Evolutionary conservation across 441 rosid genomes (phyloP).

Genomic region (Corymbia calophylla): DNA sequence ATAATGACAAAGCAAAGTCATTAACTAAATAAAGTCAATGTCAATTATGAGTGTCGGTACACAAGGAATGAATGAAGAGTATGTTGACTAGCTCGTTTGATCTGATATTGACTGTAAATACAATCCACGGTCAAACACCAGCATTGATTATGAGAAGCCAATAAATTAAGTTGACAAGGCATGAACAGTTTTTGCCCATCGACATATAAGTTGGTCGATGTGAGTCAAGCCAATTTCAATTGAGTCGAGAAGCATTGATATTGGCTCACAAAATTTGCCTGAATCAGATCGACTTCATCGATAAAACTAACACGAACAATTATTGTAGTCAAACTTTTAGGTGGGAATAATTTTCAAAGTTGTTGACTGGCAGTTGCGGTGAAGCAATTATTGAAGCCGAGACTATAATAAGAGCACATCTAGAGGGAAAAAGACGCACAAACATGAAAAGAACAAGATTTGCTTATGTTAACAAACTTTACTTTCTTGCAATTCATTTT

Average conservation of each 20-base stretch:
- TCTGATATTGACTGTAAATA: background rate
- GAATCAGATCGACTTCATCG: background rate
- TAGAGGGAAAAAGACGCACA: background rate
- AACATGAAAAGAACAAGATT: background rate
- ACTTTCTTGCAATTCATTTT: background rate
- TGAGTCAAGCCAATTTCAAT: background rate
- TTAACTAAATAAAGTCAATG: background rate
- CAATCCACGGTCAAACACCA: background rate
- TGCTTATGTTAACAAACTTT: background rate
- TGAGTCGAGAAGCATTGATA: background rate
- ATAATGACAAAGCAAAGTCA: background rate
- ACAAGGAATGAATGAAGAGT: background rate
- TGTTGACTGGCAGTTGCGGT: background rate
- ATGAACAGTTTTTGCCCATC: background rate
- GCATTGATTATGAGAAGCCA: background rate
- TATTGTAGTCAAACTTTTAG: background rate
- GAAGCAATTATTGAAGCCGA: background rate
- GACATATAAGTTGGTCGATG: background rate
- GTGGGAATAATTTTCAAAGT: background rate
- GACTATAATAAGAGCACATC: background rate
- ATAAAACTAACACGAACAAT: background rate
- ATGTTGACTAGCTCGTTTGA: background rate
- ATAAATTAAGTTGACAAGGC: background rate
- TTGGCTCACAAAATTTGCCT: background rate
- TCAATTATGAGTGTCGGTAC: no score